phyloP scores from a whole-genome alignment of 2,329 filamentous ascomycete genomes.

The Myriosclerotinia duriaeana region DNA sequence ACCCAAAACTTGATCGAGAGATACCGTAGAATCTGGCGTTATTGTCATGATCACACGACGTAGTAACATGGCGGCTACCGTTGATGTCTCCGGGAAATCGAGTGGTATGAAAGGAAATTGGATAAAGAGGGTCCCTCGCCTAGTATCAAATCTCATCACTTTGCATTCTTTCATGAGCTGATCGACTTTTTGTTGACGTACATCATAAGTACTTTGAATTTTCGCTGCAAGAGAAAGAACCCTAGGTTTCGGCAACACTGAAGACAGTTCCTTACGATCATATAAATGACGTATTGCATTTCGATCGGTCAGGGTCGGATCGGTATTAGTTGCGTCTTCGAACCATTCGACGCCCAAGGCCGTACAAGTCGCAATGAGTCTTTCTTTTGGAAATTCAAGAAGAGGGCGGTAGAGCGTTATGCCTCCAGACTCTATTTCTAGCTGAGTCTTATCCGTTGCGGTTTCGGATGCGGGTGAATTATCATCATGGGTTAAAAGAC shows the following conservation, averaged over 20 bases:
- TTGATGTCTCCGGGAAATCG: background rate
- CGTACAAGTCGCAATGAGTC: conserved; percentile 73
- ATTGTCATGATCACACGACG: conserved; percentile 51
- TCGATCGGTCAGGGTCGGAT: conserved; percentile 72
- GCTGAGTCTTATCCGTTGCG: background rate
- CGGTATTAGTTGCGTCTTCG: conserved; percentile 80
- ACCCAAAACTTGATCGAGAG: conserved; percentile 46
- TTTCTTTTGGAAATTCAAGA: conserved; percentile 67
- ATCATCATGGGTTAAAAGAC: background rate
- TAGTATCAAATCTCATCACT: conserved; percentile 40
- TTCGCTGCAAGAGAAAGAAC: conserved; percentile 61
- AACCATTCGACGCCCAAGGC: conserved; percentile 70
- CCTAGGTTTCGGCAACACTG: conserved; percentile 63
- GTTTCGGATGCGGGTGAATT: background rate
- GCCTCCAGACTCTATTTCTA: conserved; percentile 57
- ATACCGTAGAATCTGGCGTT: conserved; percentile 47
- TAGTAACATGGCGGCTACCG: conserved; percentile 47
- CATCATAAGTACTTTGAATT: conserved; percentile 46
- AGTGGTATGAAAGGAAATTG: conserved; percentile 22
- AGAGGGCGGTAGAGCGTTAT: conserved; percentile 68
- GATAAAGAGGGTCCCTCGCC: conserved; percentile 41
- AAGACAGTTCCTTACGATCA: conserved; percentile 59
- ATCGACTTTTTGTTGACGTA: conserved; percentile 53
- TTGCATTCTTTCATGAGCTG: conserved; percentile 51
- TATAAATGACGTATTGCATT: conserved; percentile 77